A percentile compares a stretch with the other conserved stretches of the same genome.
phyloP scores from a whole-genome alignment of 1,284 basidiomycete genomes.

The Moesziomyces sp. region DNA sequence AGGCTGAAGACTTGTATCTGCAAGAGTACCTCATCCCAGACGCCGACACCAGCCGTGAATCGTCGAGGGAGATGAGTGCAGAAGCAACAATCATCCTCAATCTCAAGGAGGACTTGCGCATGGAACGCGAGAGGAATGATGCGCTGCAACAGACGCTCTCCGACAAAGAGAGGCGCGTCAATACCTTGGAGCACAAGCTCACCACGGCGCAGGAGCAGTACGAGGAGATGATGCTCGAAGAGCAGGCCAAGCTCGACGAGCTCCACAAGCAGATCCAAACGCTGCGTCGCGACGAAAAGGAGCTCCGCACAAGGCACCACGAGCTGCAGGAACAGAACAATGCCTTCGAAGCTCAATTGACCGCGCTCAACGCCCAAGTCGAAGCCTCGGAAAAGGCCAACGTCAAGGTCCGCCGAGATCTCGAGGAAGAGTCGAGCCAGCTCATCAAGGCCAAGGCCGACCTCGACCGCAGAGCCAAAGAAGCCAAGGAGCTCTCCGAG shows the following conservation, averaged over 20 bases:
- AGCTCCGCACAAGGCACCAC: constrained; percentile 25
- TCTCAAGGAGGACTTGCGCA: constrained; percentile 44
- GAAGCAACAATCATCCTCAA: constrained; percentile 34
- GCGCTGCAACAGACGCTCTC: constrained; percentile 39
- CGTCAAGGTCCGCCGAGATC: constrained; percentile 31
- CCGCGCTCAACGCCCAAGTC: constrained; percentile 32
- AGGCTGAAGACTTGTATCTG: constrained; percentile 21
- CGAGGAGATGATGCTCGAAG: constrained; percentile 41
- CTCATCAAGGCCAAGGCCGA: constrained; percentile 33
- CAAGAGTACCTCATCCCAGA: constrained; percentile 38
- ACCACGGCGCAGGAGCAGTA: constrained; percentile 44
- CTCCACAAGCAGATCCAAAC: constrained; percentile 35
- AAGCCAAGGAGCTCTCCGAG: constrained; percentile 35
- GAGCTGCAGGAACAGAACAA: constrained; percentile 43
- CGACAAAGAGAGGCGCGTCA: constrained; percentile 41
- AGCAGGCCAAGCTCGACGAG: constrained; percentile 42
- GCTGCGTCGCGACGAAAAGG: constrained; percentile 44
- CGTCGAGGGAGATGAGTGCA: constrained; percentile 29
- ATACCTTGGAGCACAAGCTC: constrained; percentile 43
- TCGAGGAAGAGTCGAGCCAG: constrained; percentile 40
- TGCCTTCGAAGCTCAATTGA: constrained; percentile 33
- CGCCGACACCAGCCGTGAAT: constrained; percentile 32
- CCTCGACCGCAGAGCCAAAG: constrained; percentile 30
- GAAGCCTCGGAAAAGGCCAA: constrained; percentile 35
- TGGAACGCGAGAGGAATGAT: constrained; percentile 44